Base-by-base conservation (phyloP, 805 yeast genomes). In the Ogataea saltuana region DNA sequence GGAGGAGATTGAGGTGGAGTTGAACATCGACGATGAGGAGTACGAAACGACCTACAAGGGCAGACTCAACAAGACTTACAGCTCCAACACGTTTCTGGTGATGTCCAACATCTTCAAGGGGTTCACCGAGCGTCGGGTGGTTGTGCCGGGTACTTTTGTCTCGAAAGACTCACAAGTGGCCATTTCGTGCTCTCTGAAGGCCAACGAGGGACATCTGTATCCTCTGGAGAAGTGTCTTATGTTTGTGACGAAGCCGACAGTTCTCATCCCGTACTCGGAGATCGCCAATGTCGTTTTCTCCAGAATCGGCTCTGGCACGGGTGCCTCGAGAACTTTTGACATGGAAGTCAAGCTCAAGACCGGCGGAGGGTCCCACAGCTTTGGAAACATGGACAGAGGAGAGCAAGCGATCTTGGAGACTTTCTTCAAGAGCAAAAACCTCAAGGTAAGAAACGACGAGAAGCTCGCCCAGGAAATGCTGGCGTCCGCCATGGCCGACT, bases 241-340 rank as follows among this genome's bases (percentile, higher is more conserved):
- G 49, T 91, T 93, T 61, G 83, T 91, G 36, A 89, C 97, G 18
- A 93, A 93, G 63, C 97, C 99, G 33, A 89, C 97, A 0, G 80
- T 93, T 30, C 86, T 86, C 63, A 86, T 93, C 51, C 96, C 97
- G 44, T 85, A 80, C 63, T 71, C 85, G 0, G 98, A 93, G 55
- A 78, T 93, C 29, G 71, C 82, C 40, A 76, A 74, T 30, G 81
- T 93, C 23, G 80, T 85, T 27, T 84, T 93, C 69, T 85, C 97
- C 4, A 83, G 99, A 66, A 86, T 93, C 8, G 96, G 96, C 8
- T 80, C 80, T 35, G 81, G 89, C 1, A 74, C 88, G 1, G 69
- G 83, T 2, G 77, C 87, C 2, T 84, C 95, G 22, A 81, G 96
- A 60, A 93, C 98, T 0, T 93, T 93, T 65, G 99, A 93, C 66